Evolutionary conservation across 176 grass and related monocot species (phyloP), one percentile per base, ranked within the genome.

Genomic region (Dactylis glomerata): DNA sequence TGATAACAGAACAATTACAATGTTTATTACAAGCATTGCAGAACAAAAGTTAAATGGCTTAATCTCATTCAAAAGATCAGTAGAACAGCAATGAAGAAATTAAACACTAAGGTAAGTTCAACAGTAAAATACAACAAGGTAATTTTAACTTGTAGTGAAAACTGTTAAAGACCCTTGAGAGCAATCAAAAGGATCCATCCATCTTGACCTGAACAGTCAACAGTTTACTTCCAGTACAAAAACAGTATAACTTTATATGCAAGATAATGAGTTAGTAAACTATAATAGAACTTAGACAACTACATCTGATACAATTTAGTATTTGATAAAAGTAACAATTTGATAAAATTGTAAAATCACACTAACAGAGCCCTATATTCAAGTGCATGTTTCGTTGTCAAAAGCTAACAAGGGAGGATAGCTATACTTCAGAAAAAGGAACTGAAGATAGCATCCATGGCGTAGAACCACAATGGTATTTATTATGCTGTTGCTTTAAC

Each of bases 321-420:
- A 62, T 41, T 77, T 52, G 16, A 75, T 27, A 78, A 78, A 78
- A 27, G n/a, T n/a, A 78, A 41, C 77, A 79, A 65, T 47, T 47
- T 47, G 58, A 61, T 49, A 63, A 63, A 66, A 49, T 9, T 16
- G 28, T 33, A 65, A 81, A 81, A 81, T 52, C 54, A 19, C 28
- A 38, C 79, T 71, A 42, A 71, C n/a, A 57, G 47, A 72, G 3
- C 24, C 23, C n/a, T 19, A 58, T 57, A 72, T 55, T 22, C 10
- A 58, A 28, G 24, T 42, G 17, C 50, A 81, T 72, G 42, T 58
- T 83, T 45, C 42, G 3, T 23, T 50, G 42, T 34, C 46, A 38
- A 81, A 36, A 54, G 32, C 40, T 81, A 81, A 16, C 79, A 51
- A 26, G 61, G 42, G 30, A 19, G 8, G 63, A 81, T 54, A 34